Evolutionary conservation across 345 rosid species (phyloP), one percentile per base, ranked within the genome.

Genomic region (Eucalyptus fibrosa): DNA sequence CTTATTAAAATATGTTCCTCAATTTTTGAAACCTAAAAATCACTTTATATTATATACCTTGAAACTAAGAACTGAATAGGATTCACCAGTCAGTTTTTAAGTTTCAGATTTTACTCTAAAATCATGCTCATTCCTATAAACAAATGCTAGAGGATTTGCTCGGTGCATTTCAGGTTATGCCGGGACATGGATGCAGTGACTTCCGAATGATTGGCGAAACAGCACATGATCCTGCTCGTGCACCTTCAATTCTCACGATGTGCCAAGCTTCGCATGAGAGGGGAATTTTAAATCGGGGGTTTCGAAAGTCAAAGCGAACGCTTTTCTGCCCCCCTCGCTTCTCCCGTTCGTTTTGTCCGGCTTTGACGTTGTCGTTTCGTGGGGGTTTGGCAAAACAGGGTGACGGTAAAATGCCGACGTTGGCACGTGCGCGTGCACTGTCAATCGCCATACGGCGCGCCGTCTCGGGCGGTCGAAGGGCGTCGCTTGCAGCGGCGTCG

Each of bases 51-150:
- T 56, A 21, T 23, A 56, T 2, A 53, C 2, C 2, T 19, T 24
- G 1, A 9, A 24, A 24, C 3, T 56, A 1, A 1, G 2, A 4
- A 56, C 0, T 24, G 0, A 23, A 56, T 56, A 56, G 0, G 1
- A 0, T 6, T 0, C 62, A 24, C 2, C 0, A 23, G 0, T 2
- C 30, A 9, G 2, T 56, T 56, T 4, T 24, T 1, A 23, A 19
- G 30, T 56, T 56, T 26, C 3, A 2, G 7, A 56, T 24, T 56
- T 11, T 24, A 56, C 3, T 11, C 3, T 23, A 56, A 24, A 5
- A 0, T 1, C 62, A 23, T 24, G 30, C 7, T 10, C 3, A 24
- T 0, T 1, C 62, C 6, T 23, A 23, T 11, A 9, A 56, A 0
- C 13, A 56, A 24, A 24, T 23, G 30, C 3, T 0, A 9, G 30